Conservation (phyloP, 768 basidiomycete genomes). For the Boletus coccyginus region DNA sequence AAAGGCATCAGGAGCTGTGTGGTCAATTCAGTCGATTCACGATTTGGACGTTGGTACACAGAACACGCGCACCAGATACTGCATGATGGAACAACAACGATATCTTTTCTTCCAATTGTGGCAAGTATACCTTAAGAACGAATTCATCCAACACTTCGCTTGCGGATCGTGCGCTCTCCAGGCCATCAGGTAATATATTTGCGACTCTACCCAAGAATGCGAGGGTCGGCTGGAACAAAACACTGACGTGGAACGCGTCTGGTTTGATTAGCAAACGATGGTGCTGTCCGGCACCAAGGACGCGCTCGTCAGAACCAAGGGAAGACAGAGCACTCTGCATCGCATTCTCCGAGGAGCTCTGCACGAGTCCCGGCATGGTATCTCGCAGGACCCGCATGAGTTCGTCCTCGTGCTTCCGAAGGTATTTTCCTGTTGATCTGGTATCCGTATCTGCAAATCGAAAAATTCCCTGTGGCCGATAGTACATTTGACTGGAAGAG, state of each 20-base stretch:
- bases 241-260: constrained; percentile 91
- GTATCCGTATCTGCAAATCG: constrained; percentile 88
- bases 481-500: background rate
- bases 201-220: constrained; percentile 75
- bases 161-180: constrained; percentile 63
- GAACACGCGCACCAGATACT: constrained; percentile 55
- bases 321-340: constrained; percentile 56
- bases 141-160: constrained; percentile 86
- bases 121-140: constrained; percentile 87
- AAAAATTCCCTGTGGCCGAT: constrained; percentile 66
- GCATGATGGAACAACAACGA: constrained; percentile 83
- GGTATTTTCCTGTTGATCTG: constrained; percentile 62
- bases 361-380: constrained; percentile 92
- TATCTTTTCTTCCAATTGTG: constrained; percentile 94
- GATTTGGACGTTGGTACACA: background rate
- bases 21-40: constrained; percentile 2
- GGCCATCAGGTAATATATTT: constrained; percentile 68
- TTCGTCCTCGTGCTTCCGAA: constrained; percentile 80
- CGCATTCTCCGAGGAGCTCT: constrained; percentile 60
- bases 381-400: constrained; percentile 80
- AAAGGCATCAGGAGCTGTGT: constrained; percentile 79
- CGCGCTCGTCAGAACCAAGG: constrained; percentile 69
- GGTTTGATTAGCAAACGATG: constrained; percentile 86
- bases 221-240: constrained; percentile 92
- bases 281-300: constrained; percentile 69